Base-by-base conservation (phyloP, 106 monocot species). In the Triglochin maritima region DNA sequence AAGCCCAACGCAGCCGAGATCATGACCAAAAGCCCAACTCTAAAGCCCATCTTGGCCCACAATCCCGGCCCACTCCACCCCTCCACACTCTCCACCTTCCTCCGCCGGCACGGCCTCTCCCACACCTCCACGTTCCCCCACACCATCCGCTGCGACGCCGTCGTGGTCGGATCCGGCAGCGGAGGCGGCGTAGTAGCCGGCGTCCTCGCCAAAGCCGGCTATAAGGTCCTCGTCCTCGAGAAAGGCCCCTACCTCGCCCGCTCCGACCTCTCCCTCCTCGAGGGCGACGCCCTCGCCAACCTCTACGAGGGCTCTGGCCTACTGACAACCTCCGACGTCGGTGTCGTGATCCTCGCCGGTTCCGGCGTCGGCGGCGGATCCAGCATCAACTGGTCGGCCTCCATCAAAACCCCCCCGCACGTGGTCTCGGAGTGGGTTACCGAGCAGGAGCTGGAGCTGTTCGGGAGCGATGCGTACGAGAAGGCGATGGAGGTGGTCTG, bases 401-500 rank as follows among this genome's bases (percentile, higher is more conserved):
- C 69, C 4, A 57, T 69, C 58, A 11, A 15, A 2, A 57, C 69
- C 4, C 69, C 69, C 7, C 16, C 44, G 45, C 9, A 57, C 57
- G 48, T 69, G 57, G 9, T 69, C 7, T 14, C 29, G 12, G 58
- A 69, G 46, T 69, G 58, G 69, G 44, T 16, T 58, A 46, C 15
- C 13, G 69, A 69, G 3, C 13, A 69, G 29, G 85, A 73, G 2
- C 76, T 89, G 11, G 68, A 78, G 13, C 73, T 89, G 52, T 83
- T 89, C 74, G 83, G 80, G 12, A 86, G 86, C 66, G 61, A 76
- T 2, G 78, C 71, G 2, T 89, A 83, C 73, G 57, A 9, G 7
- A 29, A 74, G 4, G 85, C 83, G 4, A n/a, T 83, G 65, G 78
- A 86, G 16, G 58, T 42, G 2, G 89, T 89, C 58, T 83, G 83